Base-by-base conservation (phyloP, 2,329 filamentous ascomycete species). In the Tolypocladium tundrense region DNA sequence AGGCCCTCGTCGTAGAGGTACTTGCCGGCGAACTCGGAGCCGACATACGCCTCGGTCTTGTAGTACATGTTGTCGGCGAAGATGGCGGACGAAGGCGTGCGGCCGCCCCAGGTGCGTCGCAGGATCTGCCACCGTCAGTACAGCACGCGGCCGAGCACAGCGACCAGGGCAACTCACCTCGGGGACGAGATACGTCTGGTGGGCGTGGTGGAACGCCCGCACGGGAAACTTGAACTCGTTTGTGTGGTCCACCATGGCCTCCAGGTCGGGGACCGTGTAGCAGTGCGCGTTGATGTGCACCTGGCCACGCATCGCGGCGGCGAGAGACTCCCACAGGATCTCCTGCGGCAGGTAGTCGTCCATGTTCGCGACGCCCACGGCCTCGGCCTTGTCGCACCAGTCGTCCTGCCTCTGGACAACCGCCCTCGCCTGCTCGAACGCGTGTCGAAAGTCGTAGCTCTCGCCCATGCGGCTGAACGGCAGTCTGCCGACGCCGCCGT, bases 1-100 rank as follows among this genome's bases (percentile, higher is more conserved):
- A 89, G 75, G 33, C 82, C 85, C 58, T 81, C 77, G 27, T 88
- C 85, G 62, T 84, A 84, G 0, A 89, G 76, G 4, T 84, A 77
- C 66, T 87, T 88, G 33, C 85, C 86, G 1, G 86, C 85, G 59
- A 81, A 81, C 67, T 88, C 83, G 13, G 84, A 87, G 0, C 79
- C 86, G 5, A 81, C 74, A 63, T 86, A 87, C 0, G 85, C 74
- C 70, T 89, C 87, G 1, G 80, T 76, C 70, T 89, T 88, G 77
- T 88, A 89, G 68, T 82, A 87, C 82, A 88, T 88, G 67, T 85
- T 87, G 65, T 88, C 85, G 11, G 86, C 85, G 63, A 89, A 89
- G 4, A 88, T 72, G n/a, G 81, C 86, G 19, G 77, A 80, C 4
- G 78, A 80, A n/a, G 79, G 81, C 19, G 79, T 69, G 0, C 75